Percentiles rank a stretch among this genome's conserved stretches.
Conservation (phyloP, 1,139 yeast genomes). For the Maudiozyma humilis region DNA sequence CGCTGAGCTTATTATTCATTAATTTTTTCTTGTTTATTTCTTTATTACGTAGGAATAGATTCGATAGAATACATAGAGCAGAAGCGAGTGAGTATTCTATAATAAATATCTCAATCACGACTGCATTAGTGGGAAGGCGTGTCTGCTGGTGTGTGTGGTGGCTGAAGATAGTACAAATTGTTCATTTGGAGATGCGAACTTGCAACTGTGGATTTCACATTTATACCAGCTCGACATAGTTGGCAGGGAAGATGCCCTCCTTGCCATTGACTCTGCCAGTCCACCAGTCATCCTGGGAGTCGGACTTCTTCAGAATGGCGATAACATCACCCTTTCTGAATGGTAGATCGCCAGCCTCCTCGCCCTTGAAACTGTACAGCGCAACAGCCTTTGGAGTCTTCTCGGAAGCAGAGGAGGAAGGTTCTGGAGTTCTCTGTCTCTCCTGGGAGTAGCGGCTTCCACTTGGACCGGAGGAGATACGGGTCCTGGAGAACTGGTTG, state of each 20-base stretch:
- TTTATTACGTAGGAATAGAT: neutral
- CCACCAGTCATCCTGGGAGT: slow-evolving; percentile 98
- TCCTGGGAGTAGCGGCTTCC: slow-evolving; percentile 35
- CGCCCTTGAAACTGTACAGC: slow-evolving; percentile 72
- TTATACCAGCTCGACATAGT: slow-evolving; percentile 77
- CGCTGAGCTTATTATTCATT: neutral
- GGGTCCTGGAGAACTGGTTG: slow-evolving; percentile 29
- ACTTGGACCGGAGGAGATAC: slow-evolving; percentile 26
- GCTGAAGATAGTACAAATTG: too few species aligned
- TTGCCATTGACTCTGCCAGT: slow-evolving; percentile 78
- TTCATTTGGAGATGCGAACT: too few species aligned
- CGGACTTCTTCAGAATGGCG: slow-evolving; percentile 74
- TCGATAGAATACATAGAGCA: neutral
- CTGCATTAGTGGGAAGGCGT: too few species aligned
- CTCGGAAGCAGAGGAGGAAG: slow-evolving; percentile 22
- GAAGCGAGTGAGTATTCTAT: neutral
- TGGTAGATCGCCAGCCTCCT: slow-evolving; percentile 83
- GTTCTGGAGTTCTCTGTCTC: slow-evolving; percentile 6
- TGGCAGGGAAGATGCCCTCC: slow-evolving; percentile 95
- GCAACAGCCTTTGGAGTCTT: slow-evolving; percentile 80
- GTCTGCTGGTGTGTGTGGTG: too few species aligned
- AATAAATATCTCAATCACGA: too few species aligned
- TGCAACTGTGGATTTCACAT: too few species aligned
- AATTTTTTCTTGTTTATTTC: too few species aligned
- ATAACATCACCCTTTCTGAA: slow-evolving; percentile 93